These are phyloP conservation scores for Conticribra guillardii DNA, from an alignment of 108 stramenopile species.

Conservation along the genomic window DNA sequence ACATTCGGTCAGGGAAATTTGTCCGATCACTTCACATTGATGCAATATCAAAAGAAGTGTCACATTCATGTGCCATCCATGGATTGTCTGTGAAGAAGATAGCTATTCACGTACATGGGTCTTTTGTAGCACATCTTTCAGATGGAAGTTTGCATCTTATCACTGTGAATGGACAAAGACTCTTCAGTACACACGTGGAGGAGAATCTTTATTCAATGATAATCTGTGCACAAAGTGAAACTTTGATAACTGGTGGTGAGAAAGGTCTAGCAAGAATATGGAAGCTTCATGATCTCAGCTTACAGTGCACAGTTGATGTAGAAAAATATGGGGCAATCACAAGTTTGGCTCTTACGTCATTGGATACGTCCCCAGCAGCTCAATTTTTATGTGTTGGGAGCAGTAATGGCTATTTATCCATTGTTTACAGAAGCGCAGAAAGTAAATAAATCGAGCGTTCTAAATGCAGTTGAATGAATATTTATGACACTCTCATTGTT, in stretches of 20 bases:
- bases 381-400: conserved; percentile 86
- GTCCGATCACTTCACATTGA: conserved; percentile 63
- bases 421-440: conserved; percentile 50
- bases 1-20: conserved; percentile 70
- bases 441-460: neutral
- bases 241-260: conserved; percentile 82
- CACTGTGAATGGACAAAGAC: conserved; percentile 69
- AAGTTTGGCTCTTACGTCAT: conserved; percentile 66
- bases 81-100: conserved; percentile 56
- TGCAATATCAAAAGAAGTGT: conserved; percentile 27
- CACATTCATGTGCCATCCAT: conserved; percentile 42
- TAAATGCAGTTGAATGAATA: too few species aligned
- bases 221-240: conserved; percentile 62
- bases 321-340: conserved; percentile 74
- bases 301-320: conserved; percentile 71
- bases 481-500: too few species aligned
- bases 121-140: conserved; percentile 65
- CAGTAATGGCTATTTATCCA: conserved; percentile 73
- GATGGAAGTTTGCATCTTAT: conserved; percentile 64
- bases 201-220: conserved; percentile 78
- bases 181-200: conserved; percentile 52
- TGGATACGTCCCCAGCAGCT: conserved; percentile 42
- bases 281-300: conserved; percentile 52
- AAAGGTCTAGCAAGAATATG: conserved; percentile 67
- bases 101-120: conserved; percentile 62